Base-by-base conservation (phyloP, 2,329 filamentous ascomycete species). In the Colletotrichum sp. region DNA sequence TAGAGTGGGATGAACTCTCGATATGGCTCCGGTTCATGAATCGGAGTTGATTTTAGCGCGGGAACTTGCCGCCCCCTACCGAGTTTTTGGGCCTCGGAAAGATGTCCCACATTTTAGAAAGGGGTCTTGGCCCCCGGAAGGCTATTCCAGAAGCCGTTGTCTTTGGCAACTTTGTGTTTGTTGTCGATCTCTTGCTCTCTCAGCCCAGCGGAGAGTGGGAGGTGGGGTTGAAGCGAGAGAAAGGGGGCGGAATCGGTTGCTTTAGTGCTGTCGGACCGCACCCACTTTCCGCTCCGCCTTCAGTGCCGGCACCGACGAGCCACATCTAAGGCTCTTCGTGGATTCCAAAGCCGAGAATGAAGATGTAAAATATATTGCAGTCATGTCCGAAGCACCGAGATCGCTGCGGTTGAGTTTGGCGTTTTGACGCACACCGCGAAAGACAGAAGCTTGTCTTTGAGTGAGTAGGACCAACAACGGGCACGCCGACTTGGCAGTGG, bases 151-250 rank as follows among this genome's bases (percentile, higher is more conserved):
- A 70, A 52, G 18, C 13, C 18, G 24, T 60, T 70, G 18, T 36
- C 24, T 21, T 24, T 16, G 32, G 67, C 52, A 60, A 60, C 30
- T 34, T 26, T 24, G 21, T 30, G 65, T 62, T 13, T 21, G n/a
- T 13, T 24, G 44, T 52, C 44, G 44, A 52, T 52, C 44, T 21
- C 3, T 52, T 21, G n/a, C n/a, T 21, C 1, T 28, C 65, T 68
- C 30, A 30, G 55, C 24, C 13, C 13, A 18, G 26, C 55, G 34
- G 55, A 70, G 55, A 62, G 67, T 63, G 67, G 67, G 67, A 68
- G 55, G 67, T 70, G 67, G 67, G 67, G 67, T 70, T 62, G 67
- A 70, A 70, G 67, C 67, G 67, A 69, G 66, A 36, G 55, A 26
- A 59, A 30, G 9, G 52, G 30, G 49, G 15, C 30, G 44, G 65